phyloP scores from a whole-genome alignment of 2,329 filamentous ascomycete genomes.

The Podosphaera fusca region DNA sequence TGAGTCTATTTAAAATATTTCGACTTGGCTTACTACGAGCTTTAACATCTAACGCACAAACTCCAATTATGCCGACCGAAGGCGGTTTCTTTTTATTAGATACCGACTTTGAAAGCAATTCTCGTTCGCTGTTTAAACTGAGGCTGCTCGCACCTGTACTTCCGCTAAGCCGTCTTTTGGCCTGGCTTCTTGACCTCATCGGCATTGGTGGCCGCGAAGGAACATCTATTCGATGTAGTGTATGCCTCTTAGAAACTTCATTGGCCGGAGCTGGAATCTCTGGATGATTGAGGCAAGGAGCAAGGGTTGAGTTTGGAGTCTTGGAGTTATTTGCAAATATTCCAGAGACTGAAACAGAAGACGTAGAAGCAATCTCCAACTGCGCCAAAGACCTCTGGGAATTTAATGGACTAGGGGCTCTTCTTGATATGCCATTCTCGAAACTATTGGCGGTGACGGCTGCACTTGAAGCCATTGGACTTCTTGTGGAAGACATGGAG shows the following conservation, averaged over 20 bases:
- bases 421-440: constrained; percentile 18
- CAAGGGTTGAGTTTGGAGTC: constrained; percentile 21
- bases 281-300: constrained; percentile 22
- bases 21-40: constrained; percentile 90
- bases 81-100: constrained; percentile 35
- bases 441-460: constrained; percentile 29
- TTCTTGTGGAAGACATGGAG: constrained; percentile 35
- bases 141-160: constrained; percentile 66
- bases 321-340: constrained; percentile 21
- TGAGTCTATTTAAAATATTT: constrained; percentile 82
- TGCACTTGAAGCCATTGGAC: constrained; percentile 25
- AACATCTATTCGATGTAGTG: constrained; percentile 13
- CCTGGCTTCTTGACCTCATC: constrained; percentile 40
- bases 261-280: constrained; percentile 13
- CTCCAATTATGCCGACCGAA: constrained; percentile 52
- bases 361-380: constrained; percentile 25
- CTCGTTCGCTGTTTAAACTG: constrained; percentile 51
- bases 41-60: constrained; percentile 89
- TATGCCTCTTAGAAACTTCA: constrained; percentile 15
- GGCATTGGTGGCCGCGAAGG: constrained; percentile 19
- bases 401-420: background rate
- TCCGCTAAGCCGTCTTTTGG: constrained; percentile 54
- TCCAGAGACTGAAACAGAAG: constrained; percentile 30
- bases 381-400: constrained; percentile 7
- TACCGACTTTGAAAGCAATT: constrained; percentile 22